Percentiles rank a stretch among this genome's conserved stretches.
These are phyloP conservation scores for Raphidocelis subcapitata DNA, from an alignment of 139 green algal genomes.

Conservation along the genomic window DNA sequence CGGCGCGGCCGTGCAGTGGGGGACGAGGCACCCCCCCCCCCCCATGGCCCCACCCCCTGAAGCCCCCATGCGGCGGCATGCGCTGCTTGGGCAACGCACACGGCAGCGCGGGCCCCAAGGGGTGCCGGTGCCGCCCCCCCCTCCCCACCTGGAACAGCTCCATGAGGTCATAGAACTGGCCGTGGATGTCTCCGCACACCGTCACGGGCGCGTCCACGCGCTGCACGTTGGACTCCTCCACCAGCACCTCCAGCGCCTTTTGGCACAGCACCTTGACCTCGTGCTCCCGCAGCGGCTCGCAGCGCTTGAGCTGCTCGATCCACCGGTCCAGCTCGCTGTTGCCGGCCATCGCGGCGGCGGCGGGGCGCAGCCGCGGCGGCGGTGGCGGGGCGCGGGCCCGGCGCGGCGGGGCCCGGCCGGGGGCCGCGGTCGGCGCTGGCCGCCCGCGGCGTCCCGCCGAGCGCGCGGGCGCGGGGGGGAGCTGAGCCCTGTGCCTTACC, in stretches of 20 bases:
- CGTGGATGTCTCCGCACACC: constrained; percentile 97
- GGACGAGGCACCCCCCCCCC: too few relatives aligned
- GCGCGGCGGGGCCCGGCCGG: too few relatives aligned
- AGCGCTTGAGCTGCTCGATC: constrained; percentile 95
- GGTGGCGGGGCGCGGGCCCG: not conserved
- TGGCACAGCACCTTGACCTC: constrained; percentile 96
- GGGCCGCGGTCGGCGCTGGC: too few relatives aligned
- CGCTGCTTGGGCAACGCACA: too few relatives aligned
- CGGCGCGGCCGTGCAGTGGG: not conserved
- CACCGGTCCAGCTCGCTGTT: constrained; percentile 77
- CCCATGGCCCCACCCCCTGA: too few relatives aligned
- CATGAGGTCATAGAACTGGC: constrained; percentile 96
- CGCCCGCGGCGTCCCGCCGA: too few relatives aligned
- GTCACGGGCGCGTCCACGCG: constrained; percentile 95
- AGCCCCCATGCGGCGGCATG: too few relatives aligned
- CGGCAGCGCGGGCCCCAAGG: too few relatives aligned
- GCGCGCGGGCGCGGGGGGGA: too few relatives aligned
- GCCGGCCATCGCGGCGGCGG: not conserved
- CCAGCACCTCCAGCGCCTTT: constrained; percentile 91
- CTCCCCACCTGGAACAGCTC: constrained; percentile 93
- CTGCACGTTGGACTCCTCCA: constrained; percentile 99
- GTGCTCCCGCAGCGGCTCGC: constrained; percentile 89
- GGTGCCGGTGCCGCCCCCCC: not conserved
- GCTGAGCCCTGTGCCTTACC: too few relatives aligned
- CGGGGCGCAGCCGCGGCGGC: not conserved